Evolutionary conservation across 139 green algal genomes (phyloP), one percentile per base, ranked within the genome.

Genomic region (Haematococcus sp.): DNA sequence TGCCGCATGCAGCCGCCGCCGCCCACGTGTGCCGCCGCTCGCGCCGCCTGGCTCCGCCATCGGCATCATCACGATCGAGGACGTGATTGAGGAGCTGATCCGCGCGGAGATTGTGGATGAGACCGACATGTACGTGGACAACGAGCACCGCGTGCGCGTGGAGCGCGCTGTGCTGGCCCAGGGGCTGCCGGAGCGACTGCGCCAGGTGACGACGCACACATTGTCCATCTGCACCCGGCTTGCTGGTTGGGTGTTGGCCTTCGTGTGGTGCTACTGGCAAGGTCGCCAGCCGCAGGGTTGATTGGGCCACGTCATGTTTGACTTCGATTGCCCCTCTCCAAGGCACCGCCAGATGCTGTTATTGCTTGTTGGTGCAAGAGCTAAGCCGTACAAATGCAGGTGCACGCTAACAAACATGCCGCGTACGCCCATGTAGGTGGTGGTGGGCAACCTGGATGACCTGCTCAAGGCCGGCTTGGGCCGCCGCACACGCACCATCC

Each of bases 51-150:
- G 63, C 4, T 55, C 66, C 27, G 68, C 81, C 51, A 76, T 87
- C 4, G 82, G 82, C 51, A 84, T 87, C 73, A 83, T 87, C 70
- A 87, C 82, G 30, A 74, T 87, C 16, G 82, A 87, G 59, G 82
- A 87, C 43, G 73, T 87, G 20, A 84, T 87, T 25, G 82, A 87
- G 58, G 82, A 87, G 75, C 69, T 87, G 22, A 69, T 78, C 20
- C 20, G 66, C 43, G 40, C 3, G 30, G 44, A 7, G 55, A 75
- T 75, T 55, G 70, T 85, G 32, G 75, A 85, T 49, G 80, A 85
- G 75, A 85, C 75, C 0, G 80, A 85, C 61, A 63, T 49, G 34
- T 85, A 73, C 55, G 52, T 85, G 0, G 80, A 85, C 80, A 85
- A 85, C 58, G 58, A 77, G 46, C 66, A 74, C 40, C 60, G 40